Conservation (phyloP, 106 monocot genomes). For the Dioscorea zingiberensis region DNA sequence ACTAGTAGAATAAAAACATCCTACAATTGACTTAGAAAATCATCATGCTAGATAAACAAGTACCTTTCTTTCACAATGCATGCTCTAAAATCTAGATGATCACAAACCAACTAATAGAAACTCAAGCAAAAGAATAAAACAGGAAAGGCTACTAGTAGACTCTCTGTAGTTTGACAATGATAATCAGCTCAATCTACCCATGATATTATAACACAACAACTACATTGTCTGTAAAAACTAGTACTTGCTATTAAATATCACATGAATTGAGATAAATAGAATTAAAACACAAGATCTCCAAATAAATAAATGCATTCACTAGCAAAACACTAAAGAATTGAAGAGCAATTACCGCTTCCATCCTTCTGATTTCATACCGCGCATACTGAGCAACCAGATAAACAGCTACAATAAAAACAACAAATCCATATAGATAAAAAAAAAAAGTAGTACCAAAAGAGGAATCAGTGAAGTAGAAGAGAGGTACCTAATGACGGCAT, state of each 20-base stretch:
- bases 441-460: not conserved
- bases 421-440: not conserved
- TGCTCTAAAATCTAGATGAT: too few species aligned
- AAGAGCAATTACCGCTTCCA: constrained; percentile 53
- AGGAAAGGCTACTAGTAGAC: too few species aligned
- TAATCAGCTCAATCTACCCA: too few species aligned
- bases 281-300: not conserved
- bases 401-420: constrained; percentile 38
- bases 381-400: constrained; percentile 82
- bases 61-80: too few species aligned
- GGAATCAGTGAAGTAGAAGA: not conserved
- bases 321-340: not conserved
- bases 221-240: too few species aligned
- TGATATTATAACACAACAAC: too few species aligned
- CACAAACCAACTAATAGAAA: too few species aligned
- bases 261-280: not conserved
- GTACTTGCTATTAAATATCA: not conserved
- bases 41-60: too few species aligned
- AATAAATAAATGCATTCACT: not conserved
- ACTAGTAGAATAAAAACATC: too few species aligned
- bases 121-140: too few species aligned
- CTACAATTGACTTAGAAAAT: too few species aligned
- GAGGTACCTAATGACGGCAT: constrained; percentile 69
- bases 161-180: too few species aligned
- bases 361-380: constrained; percentile 59